Evolutionary conservation across 176 grass and related monocot genomes (phyloP).

Genomic region (sorghum (Sorghum bicolor)): DNA sequence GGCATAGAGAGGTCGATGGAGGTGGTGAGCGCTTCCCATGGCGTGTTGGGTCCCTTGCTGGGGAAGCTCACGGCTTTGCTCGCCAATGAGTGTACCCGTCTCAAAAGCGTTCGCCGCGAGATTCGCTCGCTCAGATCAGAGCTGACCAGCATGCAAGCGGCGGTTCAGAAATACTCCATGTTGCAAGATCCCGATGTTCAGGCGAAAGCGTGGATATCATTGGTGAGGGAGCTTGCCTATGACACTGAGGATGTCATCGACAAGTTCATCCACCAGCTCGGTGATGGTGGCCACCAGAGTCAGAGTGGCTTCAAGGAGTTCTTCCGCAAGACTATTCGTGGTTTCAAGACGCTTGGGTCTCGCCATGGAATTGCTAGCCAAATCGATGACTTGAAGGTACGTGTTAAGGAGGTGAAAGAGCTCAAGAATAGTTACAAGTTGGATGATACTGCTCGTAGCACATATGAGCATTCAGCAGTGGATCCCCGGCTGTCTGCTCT

Average conservation of each 20-base stretch:
- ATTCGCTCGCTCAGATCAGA: not conserved
- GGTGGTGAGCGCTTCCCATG: constrained; percentile 6
- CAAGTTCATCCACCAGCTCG: not conserved
- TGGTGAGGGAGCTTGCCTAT: constrained; percentile 14
- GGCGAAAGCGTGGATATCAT: not conserved
- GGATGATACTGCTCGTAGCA: not conserved
- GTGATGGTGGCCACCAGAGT: rapidly evolving
- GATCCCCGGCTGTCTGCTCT: not conserved
- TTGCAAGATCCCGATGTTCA: constrained; percentile 1
- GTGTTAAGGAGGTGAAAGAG: not conserved
- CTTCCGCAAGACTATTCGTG: not conserved
- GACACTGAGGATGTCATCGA: not conserved
- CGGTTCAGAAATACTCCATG: not conserved
- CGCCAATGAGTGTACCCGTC: not conserved
- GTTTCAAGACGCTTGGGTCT: not conserved
- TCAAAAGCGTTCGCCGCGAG: not conserved
- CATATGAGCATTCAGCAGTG: rapidly evolving
- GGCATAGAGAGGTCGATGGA: not conserved
- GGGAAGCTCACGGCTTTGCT: not conserved
- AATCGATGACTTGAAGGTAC: not conserved
- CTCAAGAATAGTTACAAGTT: not conserved
- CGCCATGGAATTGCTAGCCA: not conserved
- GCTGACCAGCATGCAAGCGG: not conserved
- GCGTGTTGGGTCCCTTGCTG: not conserved
- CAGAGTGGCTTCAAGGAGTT: not conserved